Base-by-base conservation (phyloP, 306 rosid genomes). In the Trifolium pratense region DNA sequence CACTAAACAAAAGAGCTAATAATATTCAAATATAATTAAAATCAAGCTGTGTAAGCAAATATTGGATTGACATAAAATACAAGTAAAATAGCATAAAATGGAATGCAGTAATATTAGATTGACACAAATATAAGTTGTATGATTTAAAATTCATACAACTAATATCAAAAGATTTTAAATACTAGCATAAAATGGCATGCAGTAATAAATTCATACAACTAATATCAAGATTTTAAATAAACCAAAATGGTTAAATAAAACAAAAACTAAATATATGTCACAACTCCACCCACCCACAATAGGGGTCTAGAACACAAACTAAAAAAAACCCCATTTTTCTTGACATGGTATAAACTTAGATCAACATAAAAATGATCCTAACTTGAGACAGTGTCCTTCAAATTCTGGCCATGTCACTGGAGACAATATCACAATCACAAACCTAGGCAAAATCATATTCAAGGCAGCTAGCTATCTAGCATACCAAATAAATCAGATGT, bases 401-500 rank as follows among this genome's bases (percentile, higher is more conserved):
- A 64, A 66, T 43, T 66, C 25, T 43, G 36, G 53, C 20, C 70
- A 40, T 21, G 70, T 43, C 8, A 20, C 70, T 13, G 17, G 59
- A 48, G 73, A 68, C 17, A 29, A 16, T 17, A 48, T 16, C 25
- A 7, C 73, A 40, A 26, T 46, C 59, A 29, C 59, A 68, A 16
- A 68, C 29, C 53, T 40, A 40, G 23, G 23, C 15, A 68, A 48
- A 3, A n/a, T 46, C 59, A 48, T 5, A 48, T 68, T 48, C 60
- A 68, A 48, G 42, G 73, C 34, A 66, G 71, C 57, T 23, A 43
- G 58, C 58, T 15, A 29, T 67, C 58, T 46, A 67, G 72, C 58
- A 67, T 46, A 46, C 59, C 58, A 48, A 68, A 46, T 68, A 68
- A 68, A 68, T 48, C 73, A 68, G 49, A 68, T 49, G n/a, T 68